A percentile compares a stretch with the other conserved stretches of the same genome.
Evolutionary conservation across 306 rosid genomes (phyloP).

Genomic region (Medicago lupulina): DNA sequence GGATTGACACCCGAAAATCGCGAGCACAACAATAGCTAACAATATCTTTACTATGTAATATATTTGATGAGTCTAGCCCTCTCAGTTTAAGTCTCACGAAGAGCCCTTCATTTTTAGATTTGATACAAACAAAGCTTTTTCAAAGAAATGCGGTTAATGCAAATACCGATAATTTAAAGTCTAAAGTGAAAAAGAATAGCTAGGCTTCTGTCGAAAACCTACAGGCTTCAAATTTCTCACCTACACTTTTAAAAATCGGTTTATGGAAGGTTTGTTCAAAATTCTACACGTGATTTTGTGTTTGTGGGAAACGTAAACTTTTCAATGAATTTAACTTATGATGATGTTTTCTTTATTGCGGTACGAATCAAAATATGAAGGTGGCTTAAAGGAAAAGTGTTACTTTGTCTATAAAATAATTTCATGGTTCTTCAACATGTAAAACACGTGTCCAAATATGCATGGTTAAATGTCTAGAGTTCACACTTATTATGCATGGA

Average conservation of each 20-base stretch:
- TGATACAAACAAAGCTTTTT: slow-evolving; percentile 79
- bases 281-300: not conserved
- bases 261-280: slow-evolving; percentile 73
- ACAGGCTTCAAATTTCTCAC: slow-evolving; percentile 89
- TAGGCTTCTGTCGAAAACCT: slow-evolving; percentile 56
- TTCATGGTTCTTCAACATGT: no score
- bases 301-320: no score
- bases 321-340: no score
- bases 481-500: no score
- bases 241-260: slow-evolving; percentile 71
- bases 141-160: slow-evolving; percentile 48
- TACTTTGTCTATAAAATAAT: no score
- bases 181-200: slow-evolving; percentile 51
- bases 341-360: slow-evolving; percentile 51
- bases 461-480: no score
- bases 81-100: slow-evolving; percentile 81
- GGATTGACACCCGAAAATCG: no score
- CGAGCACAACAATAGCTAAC: no score
- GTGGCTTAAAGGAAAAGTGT: no score
- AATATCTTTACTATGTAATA: no score
- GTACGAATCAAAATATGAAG: slow-evolving; percentile 84
- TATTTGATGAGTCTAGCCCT: slow-evolving; percentile 95
- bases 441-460: no score
- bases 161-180: slow-evolving; percentile 40
- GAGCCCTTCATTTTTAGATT: slow-evolving; percentile 84